These are phyloP conservation scores for Aspergillus bertholletiae DNA, from an alignment of 495 filamentous ascomycete species.

Conservation along the genomic window DNA sequence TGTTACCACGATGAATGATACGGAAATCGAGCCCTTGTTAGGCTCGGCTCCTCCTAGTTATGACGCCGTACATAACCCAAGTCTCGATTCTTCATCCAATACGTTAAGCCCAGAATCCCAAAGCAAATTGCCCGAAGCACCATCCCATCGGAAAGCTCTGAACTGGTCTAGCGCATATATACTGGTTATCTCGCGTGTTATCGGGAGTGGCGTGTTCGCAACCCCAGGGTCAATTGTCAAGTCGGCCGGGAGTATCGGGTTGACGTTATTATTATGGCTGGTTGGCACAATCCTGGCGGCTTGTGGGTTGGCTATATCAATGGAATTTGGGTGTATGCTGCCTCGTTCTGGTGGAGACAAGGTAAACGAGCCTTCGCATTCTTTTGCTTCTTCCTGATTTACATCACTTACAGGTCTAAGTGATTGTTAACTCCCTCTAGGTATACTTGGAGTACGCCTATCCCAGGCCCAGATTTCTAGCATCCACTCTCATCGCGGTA, in stretches of 20 bases:
- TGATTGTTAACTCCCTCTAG: constrained; percentile 5
- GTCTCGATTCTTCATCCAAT: not conserved
- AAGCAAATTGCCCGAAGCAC: not conserved
- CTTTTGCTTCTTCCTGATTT: too few species aligned
- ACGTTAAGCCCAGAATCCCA: not conserved
- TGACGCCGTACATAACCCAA: not conserved
- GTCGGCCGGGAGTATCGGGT: constrained; percentile 63
- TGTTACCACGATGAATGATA: constrained; percentile 14
- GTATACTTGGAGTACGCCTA: constrained; percentile 77
- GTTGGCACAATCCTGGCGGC: constrained; percentile 57
- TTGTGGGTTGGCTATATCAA: constrained; percentile 55
- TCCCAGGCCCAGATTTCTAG: constrained; percentile 63
- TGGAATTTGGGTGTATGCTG: constrained; percentile 73
- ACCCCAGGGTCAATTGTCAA: constrained; percentile 67
- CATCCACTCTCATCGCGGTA: constrained; percentile 62
- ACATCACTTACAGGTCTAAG: not conserved
- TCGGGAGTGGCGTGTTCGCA: constrained; percentile 74
- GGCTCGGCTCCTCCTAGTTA: constrained; percentile 6
- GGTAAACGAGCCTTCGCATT: too few species aligned
- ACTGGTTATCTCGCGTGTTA: constrained; percentile 70
- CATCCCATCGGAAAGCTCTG: constrained; percentile 30
- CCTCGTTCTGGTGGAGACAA: constrained; percentile 69
- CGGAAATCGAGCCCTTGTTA: constrained; percentile 29
- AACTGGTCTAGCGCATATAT: constrained; percentile 69
- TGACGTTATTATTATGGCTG: constrained; percentile 62